phyloP scores from a whole-genome alignment of 2,329 filamentous ascomycete species.

The Penicillium sp. region DNA sequence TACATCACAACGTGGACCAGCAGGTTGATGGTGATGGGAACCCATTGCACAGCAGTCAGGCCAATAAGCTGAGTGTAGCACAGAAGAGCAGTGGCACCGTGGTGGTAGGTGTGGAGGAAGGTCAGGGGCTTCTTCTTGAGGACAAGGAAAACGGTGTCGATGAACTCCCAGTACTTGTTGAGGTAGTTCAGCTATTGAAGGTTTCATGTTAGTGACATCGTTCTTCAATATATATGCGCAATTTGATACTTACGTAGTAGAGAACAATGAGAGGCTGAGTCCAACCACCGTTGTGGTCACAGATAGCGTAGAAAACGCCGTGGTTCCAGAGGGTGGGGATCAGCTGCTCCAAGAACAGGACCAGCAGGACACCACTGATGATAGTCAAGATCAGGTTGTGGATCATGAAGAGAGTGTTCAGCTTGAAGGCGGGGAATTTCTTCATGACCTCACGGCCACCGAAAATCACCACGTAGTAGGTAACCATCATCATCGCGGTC shows the following conservation, averaged over 20 bases:
- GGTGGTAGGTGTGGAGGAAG: constrained; percentile 99
- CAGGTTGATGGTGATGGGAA: constrained; percentile 88
- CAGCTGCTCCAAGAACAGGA: constrained; percentile 87
- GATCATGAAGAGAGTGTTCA: constrained; percentile 86
- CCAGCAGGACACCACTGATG: constrained; percentile 78
- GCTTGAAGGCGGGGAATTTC: constrained; percentile 77
- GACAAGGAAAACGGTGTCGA: constrained; percentile 95
- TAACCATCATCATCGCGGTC: constrained; percentile 74
- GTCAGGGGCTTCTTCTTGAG: constrained; percentile 99
- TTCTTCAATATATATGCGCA: not conserved
- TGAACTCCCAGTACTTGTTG: constrained; percentile 93
- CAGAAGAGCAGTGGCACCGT: constrained; percentile 91
- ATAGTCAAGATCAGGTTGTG: constrained; percentile 94
- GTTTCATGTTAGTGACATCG: constrained; percentile 38
- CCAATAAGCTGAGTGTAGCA: constrained; percentile 98
- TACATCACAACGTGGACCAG: constrained; percentile 98
- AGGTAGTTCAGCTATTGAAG: constrained; percentile 82
- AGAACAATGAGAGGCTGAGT: constrained; percentile 88
- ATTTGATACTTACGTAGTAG: constrained; percentile 76
- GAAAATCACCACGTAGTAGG: constrained; percentile 93
- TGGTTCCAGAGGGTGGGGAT: constrained; percentile 76
- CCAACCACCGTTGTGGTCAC: constrained; percentile 76
- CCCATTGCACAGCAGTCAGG: constrained; percentile 91
- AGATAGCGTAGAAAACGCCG: constrained; percentile 89
- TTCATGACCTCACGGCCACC: constrained; percentile 92